Evolutionary conservation across 2,329 filamentous ascomycete species (phyloP), one percentile per base, ranked within the genome.

Genomic region (Eurotiales sp.): DNA sequence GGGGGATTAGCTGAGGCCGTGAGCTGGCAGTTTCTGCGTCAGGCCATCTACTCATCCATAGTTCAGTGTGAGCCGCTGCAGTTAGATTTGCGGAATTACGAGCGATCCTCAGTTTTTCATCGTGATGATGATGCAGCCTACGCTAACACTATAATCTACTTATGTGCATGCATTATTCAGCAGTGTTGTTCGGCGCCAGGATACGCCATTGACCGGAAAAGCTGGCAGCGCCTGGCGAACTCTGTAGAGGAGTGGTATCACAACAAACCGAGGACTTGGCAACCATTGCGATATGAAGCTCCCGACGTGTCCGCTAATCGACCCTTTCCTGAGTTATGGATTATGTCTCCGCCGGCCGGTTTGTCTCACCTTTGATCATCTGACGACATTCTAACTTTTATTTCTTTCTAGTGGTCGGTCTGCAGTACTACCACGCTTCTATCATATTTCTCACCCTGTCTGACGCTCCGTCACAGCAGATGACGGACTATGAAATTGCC

Each of bases 21-120:
- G 2, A 72, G 68, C 44, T 73, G 71, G 71, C 70, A 72, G 36
- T 70, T 70, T 8, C 57, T 73, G 3, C 62, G 71, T 10, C 70
- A 73, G 54, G 69, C 71, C 29, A 71, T 73, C 21, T 73, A 72
- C 45, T 64, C 70, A 8, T 70, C 68, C 0, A 55, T 73, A 3
- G 66, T 67, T 4, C 64, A 68, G 43, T 60, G 65, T 41, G 62
- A 68, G 19, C 66, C 66, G 1, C 61, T 72, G n/a, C 66, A 67
- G 40, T 60, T 73, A 5, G 60, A 69, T 15, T 45, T 73, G 15
- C 61, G 64, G 14, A 72, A 70, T 27, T 73, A 70, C 40, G 66
- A 70, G 36, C 59, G 63, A 8, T 72, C 70, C 1, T 59, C 64
- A 0, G 67, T 69, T 6, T 71, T 72, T 36, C 61, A 62, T 2